These are phyloP conservation scores for Hypsizygus marmoreus DNA, from an alignment of 768 basidiomycete species.

Conservation along the genomic window DNA sequence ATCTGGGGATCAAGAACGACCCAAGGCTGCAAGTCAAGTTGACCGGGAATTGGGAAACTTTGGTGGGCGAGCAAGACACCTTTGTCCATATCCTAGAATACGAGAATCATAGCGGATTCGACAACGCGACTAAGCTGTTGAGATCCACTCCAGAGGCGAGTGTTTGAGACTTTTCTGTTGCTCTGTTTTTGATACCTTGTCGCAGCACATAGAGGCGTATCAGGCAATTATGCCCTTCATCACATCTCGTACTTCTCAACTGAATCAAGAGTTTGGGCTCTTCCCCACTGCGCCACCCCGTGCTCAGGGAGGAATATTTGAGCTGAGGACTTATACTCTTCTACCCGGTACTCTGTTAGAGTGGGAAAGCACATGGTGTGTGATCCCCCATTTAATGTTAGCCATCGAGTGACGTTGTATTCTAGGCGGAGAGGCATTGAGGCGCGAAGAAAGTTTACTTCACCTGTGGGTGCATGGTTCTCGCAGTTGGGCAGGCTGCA, in stretches of 20 bases:
- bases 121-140: slow-evolving; percentile 69
- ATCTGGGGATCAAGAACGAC: slow-evolving; percentile 76
- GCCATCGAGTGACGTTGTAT: slow-evolving; percentile 7
- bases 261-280: slow-evolving; percentile 94
- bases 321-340: slow-evolving; percentile 86
- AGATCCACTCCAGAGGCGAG: slow-evolving; percentile 62
- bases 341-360: slow-evolving; percentile 89
- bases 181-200: slow-evolving; percentile 2
- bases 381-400: not conserved
- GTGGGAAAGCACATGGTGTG: slow-evolving; percentile 92
- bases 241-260: slow-evolving; percentile 69
- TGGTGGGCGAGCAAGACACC: slow-evolving; percentile 88
- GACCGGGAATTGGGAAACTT: slow-evolving; percentile 91
- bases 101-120: slow-evolving; percentile 89
- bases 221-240: slow-evolving; percentile 78
- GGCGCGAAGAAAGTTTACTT: slow-evolving; percentile 84
- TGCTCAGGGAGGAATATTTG: slow-evolving; percentile 88
- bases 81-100: slow-evolving; percentile 87
- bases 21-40: slow-evolving; percentile 78
- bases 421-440: slow-evolving; percentile 90
- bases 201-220: slow-evolving; percentile 67
- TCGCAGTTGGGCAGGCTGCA: slow-evolving; percentile 83
- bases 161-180: not conserved
- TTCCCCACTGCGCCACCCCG: slow-evolving; percentile 89
- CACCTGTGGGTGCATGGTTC: slow-evolving; percentile 91